phyloP scores from a whole-genome alignment of 1,284 basidiomycete genomes.

The Blastosporella zonata region DNA sequence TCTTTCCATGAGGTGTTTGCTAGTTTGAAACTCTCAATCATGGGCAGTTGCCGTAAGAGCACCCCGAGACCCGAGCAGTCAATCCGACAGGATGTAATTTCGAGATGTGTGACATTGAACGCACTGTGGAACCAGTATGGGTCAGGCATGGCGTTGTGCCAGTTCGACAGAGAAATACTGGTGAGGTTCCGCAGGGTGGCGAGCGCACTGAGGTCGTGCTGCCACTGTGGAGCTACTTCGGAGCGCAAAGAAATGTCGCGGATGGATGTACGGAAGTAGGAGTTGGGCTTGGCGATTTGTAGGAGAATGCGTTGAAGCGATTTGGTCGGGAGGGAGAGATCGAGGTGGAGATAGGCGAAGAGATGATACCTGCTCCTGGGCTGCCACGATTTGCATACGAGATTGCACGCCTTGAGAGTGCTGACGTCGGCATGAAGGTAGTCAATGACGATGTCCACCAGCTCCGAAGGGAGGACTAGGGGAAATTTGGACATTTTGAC shows the following conservation, averaged over 20 bases:
- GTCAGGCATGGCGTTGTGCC: conserved; percentile 12
- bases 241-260: conserved; percentile 6
- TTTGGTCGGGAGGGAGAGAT: conserved; percentile 13
- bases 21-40: conserved; percentile 6
- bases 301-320: conserved; percentile 3
- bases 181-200: conserved; percentile 7
- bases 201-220: conserved; percentile 7
- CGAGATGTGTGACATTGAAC: conserved; percentile 1
- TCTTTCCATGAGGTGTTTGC: conserved; percentile 9
- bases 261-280: conserved; percentile 8
- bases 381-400: conserved; percentile 15
- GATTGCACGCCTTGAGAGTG: conserved; percentile 9
- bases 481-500: conserved; percentile 1
- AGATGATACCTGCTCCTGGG: conserved; percentile 3
- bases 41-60: conserved; percentile 7
- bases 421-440: conserved; percentile 6
- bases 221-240: conserved; percentile 2
- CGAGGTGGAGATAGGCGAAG: conserved; percentile 7
- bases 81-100: conserved; percentile 6
- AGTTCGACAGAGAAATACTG: conserved; percentile 4
- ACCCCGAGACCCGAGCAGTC: conserved; percentile 4
- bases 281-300: conserved; percentile 6
- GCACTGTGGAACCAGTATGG: conserved; percentile 11
- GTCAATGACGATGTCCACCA: conserved; percentile 10
- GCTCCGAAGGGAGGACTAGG: conserved; percentile 3